Percentiles rank a stretch among this genome's conserved stretches.
Conservation (phyloP, 306 rosid genomes). For the Gastrolobium bilobum region DNA sequence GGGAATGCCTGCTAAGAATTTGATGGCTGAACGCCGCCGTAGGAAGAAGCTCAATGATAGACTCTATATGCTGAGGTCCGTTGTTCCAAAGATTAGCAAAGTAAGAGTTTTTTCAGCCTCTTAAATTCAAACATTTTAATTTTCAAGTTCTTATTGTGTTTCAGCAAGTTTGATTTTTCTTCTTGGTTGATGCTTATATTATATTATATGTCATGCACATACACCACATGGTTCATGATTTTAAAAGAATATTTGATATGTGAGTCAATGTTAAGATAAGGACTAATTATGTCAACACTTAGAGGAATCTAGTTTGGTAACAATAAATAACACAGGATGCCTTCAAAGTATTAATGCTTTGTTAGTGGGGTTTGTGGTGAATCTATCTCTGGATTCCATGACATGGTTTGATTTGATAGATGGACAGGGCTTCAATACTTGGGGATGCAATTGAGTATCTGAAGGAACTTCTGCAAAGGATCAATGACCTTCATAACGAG, state of each 20-base stretch:
- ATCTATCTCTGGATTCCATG: background rate
- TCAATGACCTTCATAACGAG: conserved; percentile 85
- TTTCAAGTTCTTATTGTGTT: background rate
- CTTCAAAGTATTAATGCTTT: conserved; percentile 6
- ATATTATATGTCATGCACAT: background rate
- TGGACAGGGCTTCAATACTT: conserved; percentile 99
- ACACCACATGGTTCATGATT: background rate
- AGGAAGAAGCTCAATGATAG: conserved; percentile 98
- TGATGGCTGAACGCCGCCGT: conserved; percentile 98
- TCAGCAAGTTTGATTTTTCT: background rate
- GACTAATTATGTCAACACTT: background rate
- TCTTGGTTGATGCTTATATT: conserved; percentile 4
- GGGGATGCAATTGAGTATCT: conserved; percentile 97
- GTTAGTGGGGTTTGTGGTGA: conserved; percentile 26
- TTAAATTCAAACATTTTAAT: conserved; percentile 10
- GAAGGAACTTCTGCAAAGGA: conserved; percentile 92
- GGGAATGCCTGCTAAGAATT: conserved; percentile 94
- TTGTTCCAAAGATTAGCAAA: conserved; percentile 97
- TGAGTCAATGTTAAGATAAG: background rate
- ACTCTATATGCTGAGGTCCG: conserved; percentile 95
- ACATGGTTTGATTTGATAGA: conserved; percentile 55
- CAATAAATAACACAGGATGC: background rate
- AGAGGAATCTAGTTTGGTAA: background rate
- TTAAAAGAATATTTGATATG: background rate
- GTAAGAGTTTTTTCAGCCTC: conserved; percentile 54